Percentiles rank a stretch among this genome's conserved stretches.
Evolutionary conservation across 2,329 filamentous ascomycete genomes (phyloP).

Genomic region (Septoria petroselini): DNA sequence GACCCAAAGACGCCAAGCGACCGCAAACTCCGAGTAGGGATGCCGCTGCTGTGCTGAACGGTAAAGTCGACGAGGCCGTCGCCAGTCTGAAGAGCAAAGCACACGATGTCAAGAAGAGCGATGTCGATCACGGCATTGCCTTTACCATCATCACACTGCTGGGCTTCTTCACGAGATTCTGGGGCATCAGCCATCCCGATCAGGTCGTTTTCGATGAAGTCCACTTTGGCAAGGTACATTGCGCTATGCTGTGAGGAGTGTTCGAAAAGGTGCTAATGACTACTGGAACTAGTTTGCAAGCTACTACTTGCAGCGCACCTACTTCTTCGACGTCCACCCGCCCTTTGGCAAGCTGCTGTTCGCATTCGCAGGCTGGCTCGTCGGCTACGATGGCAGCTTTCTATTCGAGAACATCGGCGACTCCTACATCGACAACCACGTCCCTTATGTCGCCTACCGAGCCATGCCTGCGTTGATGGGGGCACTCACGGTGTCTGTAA

Average conservation of each 20-base stretch:
- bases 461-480: conserved; percentile 89
- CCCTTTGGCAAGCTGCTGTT: conserved; percentile 98
- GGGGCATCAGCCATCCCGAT: conserved; percentile 89
- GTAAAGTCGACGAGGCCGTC: conserved; percentile 42
- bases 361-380: conserved; percentile 93
- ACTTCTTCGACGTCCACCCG: conserved; percentile 99
- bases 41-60: conserved; percentile 21
- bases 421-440: conserved; percentile 94
- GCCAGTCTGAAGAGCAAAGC: conserved; percentile 37
- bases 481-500: conserved; percentile 86
- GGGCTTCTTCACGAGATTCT: conserved; percentile 91
- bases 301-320: conserved; percentile 89
- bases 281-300: conserved; percentile 48
- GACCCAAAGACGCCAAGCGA: conserved; percentile 26
- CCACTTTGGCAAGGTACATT: conserved; percentile 92
- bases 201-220: conserved; percentile 99
- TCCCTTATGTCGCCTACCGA: conserved; percentile 94
- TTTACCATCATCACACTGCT: conserved; percentile 73
- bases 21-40: conserved; percentile 27
- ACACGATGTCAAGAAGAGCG: conserved; percentile 40
- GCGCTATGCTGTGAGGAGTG: no score
- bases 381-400: conserved; percentile 95
- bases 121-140: conserved; percentile 81
- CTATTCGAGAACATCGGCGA: conserved; percentile 99
- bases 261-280: neutral